phyloP scores from a whole-genome alignment of 1,139 yeast genomes.

The Kodamaea anthophila region DNA sequence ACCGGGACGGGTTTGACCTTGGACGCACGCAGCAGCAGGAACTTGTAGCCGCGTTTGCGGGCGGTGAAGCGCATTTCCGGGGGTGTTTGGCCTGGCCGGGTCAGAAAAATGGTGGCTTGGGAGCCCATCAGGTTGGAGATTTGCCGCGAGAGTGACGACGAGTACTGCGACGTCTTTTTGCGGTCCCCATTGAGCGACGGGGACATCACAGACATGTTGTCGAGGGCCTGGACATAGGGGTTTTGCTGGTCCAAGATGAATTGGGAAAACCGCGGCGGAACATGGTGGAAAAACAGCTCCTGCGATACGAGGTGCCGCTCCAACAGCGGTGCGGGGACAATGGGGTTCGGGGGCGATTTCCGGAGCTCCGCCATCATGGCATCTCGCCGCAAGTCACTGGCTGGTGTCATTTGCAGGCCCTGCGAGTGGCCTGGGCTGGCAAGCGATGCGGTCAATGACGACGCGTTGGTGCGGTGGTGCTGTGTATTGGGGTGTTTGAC shows the following conservation, averaged over 20 bases:
- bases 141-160: slow-evolving; percentile 16
- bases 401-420: neutral
- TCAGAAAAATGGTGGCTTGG: slow-evolving; percentile 43
- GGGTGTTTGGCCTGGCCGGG: slow-evolving; percentile 18
- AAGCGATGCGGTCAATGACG: slow-evolving; percentile 1
- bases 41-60: slow-evolving; percentile 3
- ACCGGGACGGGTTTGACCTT: slow-evolving; percentile 11
- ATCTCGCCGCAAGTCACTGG: neutral
- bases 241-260: slow-evolving; percentile 35
- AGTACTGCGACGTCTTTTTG: slow-evolving; percentile 2
- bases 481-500: slow-evolving; percentile 23
- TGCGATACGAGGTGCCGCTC: no score
- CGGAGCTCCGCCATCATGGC: neutral
- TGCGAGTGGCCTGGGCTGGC: slow-evolving; percentile 1
- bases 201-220: slow-evolving; percentile 22
- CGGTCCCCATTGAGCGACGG: slow-evolving; percentile 20
- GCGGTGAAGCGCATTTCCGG: slow-evolving; percentile 1
- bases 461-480: slow-evolving; percentile 13
- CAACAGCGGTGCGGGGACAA: no score
- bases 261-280: slow-evolving; percentile 38
- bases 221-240: slow-evolving; percentile 19
- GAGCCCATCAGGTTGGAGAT: slow-evolving; percentile 39
- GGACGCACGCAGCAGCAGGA: slow-evolving; percentile 9
- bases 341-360: neutral
- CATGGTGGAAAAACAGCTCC: slow-evolving; percentile 22